Conservation (phyloP, 2,329 filamentous ascomycete species). For the Sporothrix brasiliensis region DNA sequence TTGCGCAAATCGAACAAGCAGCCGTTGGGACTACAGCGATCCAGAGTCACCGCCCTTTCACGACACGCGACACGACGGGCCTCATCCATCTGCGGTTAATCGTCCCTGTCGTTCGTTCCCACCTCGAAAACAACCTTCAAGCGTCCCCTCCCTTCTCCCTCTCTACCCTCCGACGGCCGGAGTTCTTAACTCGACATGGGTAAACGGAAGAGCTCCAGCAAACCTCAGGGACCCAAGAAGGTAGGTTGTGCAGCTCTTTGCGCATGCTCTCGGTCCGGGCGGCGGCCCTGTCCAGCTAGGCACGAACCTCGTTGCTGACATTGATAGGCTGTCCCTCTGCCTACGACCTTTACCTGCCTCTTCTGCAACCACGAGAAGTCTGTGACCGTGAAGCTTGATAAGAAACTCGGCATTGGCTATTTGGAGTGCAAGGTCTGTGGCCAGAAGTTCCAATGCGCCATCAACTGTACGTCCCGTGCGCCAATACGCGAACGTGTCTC, state of each 20-base stretch:
- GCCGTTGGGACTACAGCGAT: background rate
- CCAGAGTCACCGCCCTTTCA: constrained; percentile 13
- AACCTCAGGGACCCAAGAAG: constrained; percentile 81
- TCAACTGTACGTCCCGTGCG: constrained; percentile 71
- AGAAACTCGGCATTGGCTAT: constrained; percentile 83
- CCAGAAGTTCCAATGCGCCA: constrained; percentile 87
- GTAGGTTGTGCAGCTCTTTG: constrained; percentile 49
- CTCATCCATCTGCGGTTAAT: background rate
- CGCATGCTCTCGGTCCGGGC: background rate
- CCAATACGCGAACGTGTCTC: background rate
- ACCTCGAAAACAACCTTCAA: background rate
- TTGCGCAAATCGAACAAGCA: constrained; percentile 21
- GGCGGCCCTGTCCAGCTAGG: background rate
- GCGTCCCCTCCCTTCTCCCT: background rate
- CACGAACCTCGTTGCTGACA: background rate
- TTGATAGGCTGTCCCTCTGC: constrained; percentile 66
- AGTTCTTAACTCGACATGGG: constrained; percentile 59
- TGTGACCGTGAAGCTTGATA: constrained; percentile 87
- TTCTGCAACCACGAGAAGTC: constrained; percentile 99
- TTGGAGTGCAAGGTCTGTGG: constrained; percentile 91
- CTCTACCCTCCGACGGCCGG: constrained; percentile 12
- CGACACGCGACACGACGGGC: constrained; percentile 2
- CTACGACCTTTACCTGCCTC: constrained; percentile 89
- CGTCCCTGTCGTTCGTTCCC: background rate
- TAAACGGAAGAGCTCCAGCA: constrained; percentile 87